Base-by-base conservation (phyloP, 2,329 filamentous ascomycete species). In the Pseudopithomyces maydicus region DNA sequence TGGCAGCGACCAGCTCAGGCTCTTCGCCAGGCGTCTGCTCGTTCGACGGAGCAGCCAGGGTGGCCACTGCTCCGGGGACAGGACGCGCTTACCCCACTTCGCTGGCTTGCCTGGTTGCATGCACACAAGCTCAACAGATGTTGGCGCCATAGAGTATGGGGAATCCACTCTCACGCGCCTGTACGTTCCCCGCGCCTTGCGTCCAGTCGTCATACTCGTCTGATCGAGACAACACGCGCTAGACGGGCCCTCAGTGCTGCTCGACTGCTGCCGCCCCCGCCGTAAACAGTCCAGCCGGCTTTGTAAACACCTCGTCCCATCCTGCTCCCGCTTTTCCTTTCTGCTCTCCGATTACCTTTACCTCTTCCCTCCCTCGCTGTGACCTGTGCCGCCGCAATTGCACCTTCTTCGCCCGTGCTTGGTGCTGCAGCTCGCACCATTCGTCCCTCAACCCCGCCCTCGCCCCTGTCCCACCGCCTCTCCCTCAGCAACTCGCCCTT, bases 361-460 rank as follows among this genome's bases (percentile, higher is more conserved):
- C 44, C 38, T 44, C 23, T 39, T 50, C n/a, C 35, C 36, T 43
- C 17, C 36, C 45, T 33, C n/a, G 20, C 26, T 14, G 47, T 41
- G 29, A 36, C 44, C 50, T 44, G 17, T 38, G 39, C 11, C 46
- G 39, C 47, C 36, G 32, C 43, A 49, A 39, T 52, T 59, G 42
- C 45, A 38, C 36, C 49, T 54, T 44, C 53, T 41, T 26, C 15
- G 53, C 56, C 45, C 47, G 39, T 38, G 38, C 38, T 54, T 45
- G 32, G 44, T 52, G 45, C 54, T 26, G 8, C 26, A 29, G 36
- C 57, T 51, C 56, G 55, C 52, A 53, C 58, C 26, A 53, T 49
- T 57, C 62, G 53, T 58, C 57, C 66, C 54, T 63, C 63, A 58
- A 68, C 68, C 61, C 68, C 71, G 55, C 66, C 67, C 48, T 66